These are phyloP conservation scores for Pythium scleroteichum DNA, from an alignment of 352 stramenopile genomes.

Conservation along the genomic window DNA sequence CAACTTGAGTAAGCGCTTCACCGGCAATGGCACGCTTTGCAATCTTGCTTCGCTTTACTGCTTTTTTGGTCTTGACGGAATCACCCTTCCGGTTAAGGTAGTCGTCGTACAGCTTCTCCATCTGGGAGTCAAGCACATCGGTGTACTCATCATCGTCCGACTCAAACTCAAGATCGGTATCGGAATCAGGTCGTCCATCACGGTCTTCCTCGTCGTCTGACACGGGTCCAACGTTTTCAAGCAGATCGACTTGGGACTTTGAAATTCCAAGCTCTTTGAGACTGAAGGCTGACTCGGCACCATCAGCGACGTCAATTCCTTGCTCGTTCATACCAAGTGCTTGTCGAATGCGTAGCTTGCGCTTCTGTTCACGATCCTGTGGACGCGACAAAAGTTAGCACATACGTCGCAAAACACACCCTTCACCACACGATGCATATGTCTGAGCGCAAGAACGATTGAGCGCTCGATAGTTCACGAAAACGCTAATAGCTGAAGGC, in stretches of 20 bases:
- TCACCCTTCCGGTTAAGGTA: constrained; percentile 79
- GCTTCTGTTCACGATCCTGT: constrained; percentile 88
- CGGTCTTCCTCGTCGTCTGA: constrained; percentile 37
- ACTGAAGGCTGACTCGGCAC: constrained; percentile 76
- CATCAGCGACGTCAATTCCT: constrained; percentile 78
- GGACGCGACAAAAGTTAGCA: no score
- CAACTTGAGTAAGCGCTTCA: constrained; percentile 76
- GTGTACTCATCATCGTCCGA: constrained; percentile 74
- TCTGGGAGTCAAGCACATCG: constrained; percentile 74
- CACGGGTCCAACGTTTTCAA: constrained; percentile 70
- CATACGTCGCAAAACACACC: no score
- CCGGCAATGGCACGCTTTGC: constrained; percentile 82
- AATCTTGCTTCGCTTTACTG: constrained; percentile 84
- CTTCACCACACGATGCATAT: no score
- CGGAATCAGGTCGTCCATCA: constrained; percentile 23
- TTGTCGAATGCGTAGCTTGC: constrained; percentile 78
- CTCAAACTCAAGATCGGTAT: constrained; percentile 31
- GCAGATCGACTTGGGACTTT: constrained; percentile 72
- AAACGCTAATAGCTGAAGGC: constrained; percentile 90
- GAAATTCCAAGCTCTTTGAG: constrained; percentile 76
- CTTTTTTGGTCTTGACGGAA: constrained; percentile 80
- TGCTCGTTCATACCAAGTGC: constrained; percentile 84
- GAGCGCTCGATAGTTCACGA: constrained; percentile 56
- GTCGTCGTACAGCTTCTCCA: constrained; percentile 87
- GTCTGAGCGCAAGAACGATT: constrained; percentile 93